These are phyloP conservation scores for Chlorella variabilis DNA, from an alignment of 163 green algal species.

Conservation along the genomic window DNA sequence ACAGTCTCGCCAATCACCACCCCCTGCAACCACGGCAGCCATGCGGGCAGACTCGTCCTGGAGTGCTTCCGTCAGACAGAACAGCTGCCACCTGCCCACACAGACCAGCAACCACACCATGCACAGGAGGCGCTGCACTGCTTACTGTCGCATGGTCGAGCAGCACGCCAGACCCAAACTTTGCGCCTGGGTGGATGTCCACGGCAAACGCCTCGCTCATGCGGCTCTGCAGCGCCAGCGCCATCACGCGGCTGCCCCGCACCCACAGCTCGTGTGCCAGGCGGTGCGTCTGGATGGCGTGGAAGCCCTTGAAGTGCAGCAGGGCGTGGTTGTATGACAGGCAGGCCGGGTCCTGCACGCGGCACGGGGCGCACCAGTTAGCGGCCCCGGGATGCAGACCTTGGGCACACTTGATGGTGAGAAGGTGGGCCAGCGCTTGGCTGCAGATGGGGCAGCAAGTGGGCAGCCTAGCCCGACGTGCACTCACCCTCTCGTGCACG, in stretches of 20 bases:
- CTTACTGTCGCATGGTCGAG: slow-evolving; percentile 98
- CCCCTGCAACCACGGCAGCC: slow-evolving; percentile 49
- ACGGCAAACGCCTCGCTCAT: slow-evolving; percentile 81
- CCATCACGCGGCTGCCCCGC: slow-evolving; percentile 78
- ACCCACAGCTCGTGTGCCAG: slow-evolving; percentile 91
- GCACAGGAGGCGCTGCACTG: no score
- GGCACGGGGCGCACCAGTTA: no score
- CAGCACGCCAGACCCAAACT: slow-evolving; percentile 87
- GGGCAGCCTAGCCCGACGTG: no score
- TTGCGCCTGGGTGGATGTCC: slow-evolving; percentile 94
- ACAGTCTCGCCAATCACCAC: slow-evolving; percentile 98
- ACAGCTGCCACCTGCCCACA: no score
- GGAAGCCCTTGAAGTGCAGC: slow-evolving; percentile 96
- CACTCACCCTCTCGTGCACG: slow-evolving; percentile 74
- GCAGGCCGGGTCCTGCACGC: slow-evolving; percentile 87
- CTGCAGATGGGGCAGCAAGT: no score
- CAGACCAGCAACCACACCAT: no score
- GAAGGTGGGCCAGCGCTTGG: neutral
- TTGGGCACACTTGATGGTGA: no score
- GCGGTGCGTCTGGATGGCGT: slow-evolving; percentile 90
- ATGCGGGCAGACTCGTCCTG: neutral
- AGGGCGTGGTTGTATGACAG: slow-evolving; percentile 77
- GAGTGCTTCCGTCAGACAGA: neutral
- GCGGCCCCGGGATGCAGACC: no score
- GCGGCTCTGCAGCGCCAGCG: slow-evolving; percentile 84